phyloP scores from a whole-genome alignment of 192 early-diverging fungal species.

The Coemansia sp. region DNA sequence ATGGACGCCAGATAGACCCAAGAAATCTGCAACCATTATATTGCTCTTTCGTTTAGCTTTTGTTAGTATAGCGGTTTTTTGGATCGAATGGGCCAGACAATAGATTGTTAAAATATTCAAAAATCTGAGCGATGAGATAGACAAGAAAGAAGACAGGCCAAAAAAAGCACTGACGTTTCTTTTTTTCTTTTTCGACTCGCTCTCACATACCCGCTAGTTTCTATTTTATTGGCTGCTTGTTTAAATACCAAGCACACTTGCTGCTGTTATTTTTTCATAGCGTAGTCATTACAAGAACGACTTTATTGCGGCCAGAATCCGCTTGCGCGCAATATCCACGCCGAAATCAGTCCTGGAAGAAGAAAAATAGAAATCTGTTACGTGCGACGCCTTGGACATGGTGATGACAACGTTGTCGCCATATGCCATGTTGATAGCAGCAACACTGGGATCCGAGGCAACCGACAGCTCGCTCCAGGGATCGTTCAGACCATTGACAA shows the following conservation, averaged over 20 bases:
- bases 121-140: too few species aligned
- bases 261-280: not conserved
- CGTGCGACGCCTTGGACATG: constrained; percentile 50
- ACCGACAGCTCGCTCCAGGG: constrained; percentile 63
- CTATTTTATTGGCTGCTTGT: too few species aligned
- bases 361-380: constrained; percentile 49
- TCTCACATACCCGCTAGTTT: too few species aligned
- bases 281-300: constrained; percentile 15
- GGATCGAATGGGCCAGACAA: too few species aligned
- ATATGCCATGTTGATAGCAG: constrained; percentile 9
- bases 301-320: constrained; percentile 36
- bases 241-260: too few species aligned
- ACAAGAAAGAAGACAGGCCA: too few species aligned
- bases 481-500: constrained; percentile 68
- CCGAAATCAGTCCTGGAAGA: constrained; percentile 39
- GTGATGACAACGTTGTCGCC: constrained; percentile 43
- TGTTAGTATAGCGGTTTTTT: too few species aligned
- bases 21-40: constrained; percentile 21
- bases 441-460: constrained; percentile 17
- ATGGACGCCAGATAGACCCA: constrained; percentile 46
- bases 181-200: too few species aligned
- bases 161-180: too few species aligned
- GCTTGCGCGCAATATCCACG: constrained; percentile 38
- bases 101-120: too few species aligned
- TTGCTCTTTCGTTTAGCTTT: too few species aligned